Base-by-base conservation (phyloP, 805 yeast species). In the Candida coquimbonensis region DNA sequence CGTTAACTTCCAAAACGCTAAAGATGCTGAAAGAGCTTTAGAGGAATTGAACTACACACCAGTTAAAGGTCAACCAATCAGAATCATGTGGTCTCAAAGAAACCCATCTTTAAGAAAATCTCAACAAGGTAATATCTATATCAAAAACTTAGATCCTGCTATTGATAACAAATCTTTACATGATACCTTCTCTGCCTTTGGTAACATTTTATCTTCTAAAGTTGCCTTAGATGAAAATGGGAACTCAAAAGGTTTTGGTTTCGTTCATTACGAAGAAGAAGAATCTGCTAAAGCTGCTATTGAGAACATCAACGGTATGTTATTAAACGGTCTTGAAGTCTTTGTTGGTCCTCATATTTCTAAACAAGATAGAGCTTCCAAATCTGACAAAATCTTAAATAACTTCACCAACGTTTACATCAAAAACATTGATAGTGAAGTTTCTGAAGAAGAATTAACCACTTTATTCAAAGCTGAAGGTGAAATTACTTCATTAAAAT, bases 21-120 rank as follows among this genome's bases (percentile, higher is more conserved):
- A 77, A 53, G 97, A 93, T 64, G 98, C 96, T 65, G 89, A 83
- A 73, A 82, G 78, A 64, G 99, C 99, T 52, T 75, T 93, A 67
- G 95, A 89, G 66, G 93, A 88, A 72, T 80, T 93, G 72, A 93
- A 91, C 87, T 93, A 93, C 77, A 72, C 89, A 49, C 81, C 81
- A 62, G 82, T 93, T 73, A 90, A 90, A 70, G 97, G 96, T 64
- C 87, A 84, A 64, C 89, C 96, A 62, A 89, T 97, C 75, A 88
- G 99, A 73, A 91, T 93, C 75, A 93, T 93, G 98, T 89, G 98
- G 97, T 89, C 97, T 57, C 98, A 93, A 77, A 88, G 98, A 74
- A 98, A 93, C 69, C 98, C 99, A 55, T 78, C 96, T 52, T 69
- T 82, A 62, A 87, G 99, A 79, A 87, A 83, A 78, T 83, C 83